Conservation (phyloP, 1,284 basidiomycete species). For the Cerrena zonata region DNA sequence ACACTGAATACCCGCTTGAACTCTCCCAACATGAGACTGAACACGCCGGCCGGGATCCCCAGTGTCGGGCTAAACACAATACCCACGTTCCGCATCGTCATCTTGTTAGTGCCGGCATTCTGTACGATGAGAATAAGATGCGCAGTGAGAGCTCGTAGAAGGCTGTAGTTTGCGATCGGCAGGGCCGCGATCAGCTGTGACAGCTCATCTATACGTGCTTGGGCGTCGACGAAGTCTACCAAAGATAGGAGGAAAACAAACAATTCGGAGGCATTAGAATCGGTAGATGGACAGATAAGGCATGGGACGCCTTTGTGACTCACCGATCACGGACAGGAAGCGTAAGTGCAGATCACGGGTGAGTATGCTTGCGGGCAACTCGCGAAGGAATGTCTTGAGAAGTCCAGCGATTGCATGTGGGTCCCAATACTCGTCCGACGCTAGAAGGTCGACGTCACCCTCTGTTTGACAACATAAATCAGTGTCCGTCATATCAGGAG, state of each 20-base stretch:
- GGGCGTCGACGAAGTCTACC: constrained; percentile 79
- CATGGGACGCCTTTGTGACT: constrained; percentile 27
- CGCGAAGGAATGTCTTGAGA: constrained; percentile 85
- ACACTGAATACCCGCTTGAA: constrained; percentile 87
- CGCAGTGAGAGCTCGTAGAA: constrained; percentile 89
- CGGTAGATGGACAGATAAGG: constrained; percentile 4
- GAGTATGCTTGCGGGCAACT: constrained; percentile 83
- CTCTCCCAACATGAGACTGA: constrained; percentile 86
- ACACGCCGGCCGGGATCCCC: constrained; percentile 90
- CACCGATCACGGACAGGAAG: constrained; percentile 88
- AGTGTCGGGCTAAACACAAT: constrained; percentile 96
- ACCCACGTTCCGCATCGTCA: constrained; percentile 97
- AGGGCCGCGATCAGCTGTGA: constrained; percentile 80
- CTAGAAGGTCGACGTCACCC: constrained; percentile 84
- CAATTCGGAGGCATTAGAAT: constrained; percentile 9
- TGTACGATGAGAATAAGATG: constrained; percentile 94
- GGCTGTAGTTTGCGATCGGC: constrained; percentile 88
- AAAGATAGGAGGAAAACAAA: no score
- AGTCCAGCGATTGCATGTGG: constrained; percentile 91
- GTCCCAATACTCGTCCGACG: constrained; percentile 87
- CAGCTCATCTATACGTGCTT: constrained; percentile 84
- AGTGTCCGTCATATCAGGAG: background rate
- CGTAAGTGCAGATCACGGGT: constrained; percentile 85
- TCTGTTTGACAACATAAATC: constrained; percentile 41
- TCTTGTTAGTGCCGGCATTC: constrained; percentile 88